Conservation (phyloP, 2,329 filamentous ascomycete genomes). For the Penicillium freii region DNA sequence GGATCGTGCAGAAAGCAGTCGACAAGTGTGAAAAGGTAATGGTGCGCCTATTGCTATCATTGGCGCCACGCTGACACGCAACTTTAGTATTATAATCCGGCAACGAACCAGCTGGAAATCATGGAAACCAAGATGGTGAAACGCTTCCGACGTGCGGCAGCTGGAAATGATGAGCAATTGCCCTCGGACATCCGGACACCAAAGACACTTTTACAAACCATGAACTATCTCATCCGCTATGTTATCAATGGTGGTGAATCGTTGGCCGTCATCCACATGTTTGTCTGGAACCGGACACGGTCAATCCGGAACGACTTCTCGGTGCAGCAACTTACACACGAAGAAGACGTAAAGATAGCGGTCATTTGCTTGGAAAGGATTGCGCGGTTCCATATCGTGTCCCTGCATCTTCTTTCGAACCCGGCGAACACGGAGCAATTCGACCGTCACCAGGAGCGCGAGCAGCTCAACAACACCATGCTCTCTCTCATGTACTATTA, state of each 20-base stretch:
- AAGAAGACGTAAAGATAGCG: constrained; percentile 56
- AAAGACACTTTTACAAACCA: constrained; percentile 45
- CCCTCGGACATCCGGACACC: constrained; percentile 64
- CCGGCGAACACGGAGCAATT: constrained; percentile 53
- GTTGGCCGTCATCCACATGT: constrained; percentile 57
- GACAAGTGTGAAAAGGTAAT: constrained; percentile 59
- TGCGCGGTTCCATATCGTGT: constrained; percentile 62
- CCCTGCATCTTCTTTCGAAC: constrained; percentile 58
- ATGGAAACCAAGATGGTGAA: constrained; percentile 58
- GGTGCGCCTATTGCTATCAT: neutral
- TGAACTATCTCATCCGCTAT: constrained; percentile 50
- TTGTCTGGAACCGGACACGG: constrained; percentile 65
- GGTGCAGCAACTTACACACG: constrained; percentile 58
- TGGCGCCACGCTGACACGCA: constrained; percentile 7
- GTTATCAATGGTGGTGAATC: constrained; percentile 52
- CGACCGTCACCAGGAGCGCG: constrained; percentile 59
- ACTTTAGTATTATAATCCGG: constrained; percentile 36
- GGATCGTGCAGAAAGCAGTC: constrained; percentile 62
- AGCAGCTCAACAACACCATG: constrained; percentile 63
- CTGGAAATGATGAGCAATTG: constrained; percentile 61
- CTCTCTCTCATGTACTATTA: constrained; percentile 62
- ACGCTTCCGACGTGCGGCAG: constrained; percentile 61
- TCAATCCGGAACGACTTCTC: constrained; percentile 65
- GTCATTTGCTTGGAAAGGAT: constrained; percentile 63
- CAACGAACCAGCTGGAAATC: constrained; percentile 34